Evolutionary conservation across 2,329 filamentous ascomycete species (phyloP), one percentile per base, ranked within the genome.

Genomic region (Curvularia sp.): DNA sequence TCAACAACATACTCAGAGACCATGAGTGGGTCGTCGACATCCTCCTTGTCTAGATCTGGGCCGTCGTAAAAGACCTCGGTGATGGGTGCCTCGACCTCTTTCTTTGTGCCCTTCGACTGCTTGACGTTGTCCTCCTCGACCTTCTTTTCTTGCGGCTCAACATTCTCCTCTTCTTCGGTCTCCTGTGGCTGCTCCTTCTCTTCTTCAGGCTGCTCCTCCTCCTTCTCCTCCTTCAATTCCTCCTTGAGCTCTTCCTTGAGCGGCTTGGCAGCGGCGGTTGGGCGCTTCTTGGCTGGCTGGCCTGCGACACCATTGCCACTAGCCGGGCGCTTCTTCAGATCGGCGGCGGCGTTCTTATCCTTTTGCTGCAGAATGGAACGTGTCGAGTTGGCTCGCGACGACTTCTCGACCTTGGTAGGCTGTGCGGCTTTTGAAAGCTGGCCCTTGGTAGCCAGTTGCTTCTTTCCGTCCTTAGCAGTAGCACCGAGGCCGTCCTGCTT

Each of bases 1-100:
- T 99, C 95, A 60, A 89, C 89, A 49, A 96, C 93, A 73, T 99
- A 99, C 78, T 98, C 95, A 51, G 95, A 92, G 64, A 96, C 95
- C 95, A 99, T 98, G 70, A 97, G 84, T 26, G 96, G 96, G 74
- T 99, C 95, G 67, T 96, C 92, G 50, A 90, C 77, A 71, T 99
- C 95, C 77, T 98, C 95, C 49, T 83, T 84, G 74, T 98, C 95
- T 30, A 97, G 84, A 69, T 95, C 84, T 1, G 75, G 71, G 22
- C 83, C 75, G 9, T 62, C 62, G 38, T 78, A 56, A 53, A 59
- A 59, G 48, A 59, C 67, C 59, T 78, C 56, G 60, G 62, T 52
- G 72, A 74, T 28, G 65, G 58, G 43, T 54, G 62, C 57, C 44
- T 67, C 63, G 5, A 56, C 52, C 47, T 67, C 62, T 42, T 64